Conservation (phyloP, 805 yeast genomes). For the Vanderwaltozyma yarrowii region DNA sequence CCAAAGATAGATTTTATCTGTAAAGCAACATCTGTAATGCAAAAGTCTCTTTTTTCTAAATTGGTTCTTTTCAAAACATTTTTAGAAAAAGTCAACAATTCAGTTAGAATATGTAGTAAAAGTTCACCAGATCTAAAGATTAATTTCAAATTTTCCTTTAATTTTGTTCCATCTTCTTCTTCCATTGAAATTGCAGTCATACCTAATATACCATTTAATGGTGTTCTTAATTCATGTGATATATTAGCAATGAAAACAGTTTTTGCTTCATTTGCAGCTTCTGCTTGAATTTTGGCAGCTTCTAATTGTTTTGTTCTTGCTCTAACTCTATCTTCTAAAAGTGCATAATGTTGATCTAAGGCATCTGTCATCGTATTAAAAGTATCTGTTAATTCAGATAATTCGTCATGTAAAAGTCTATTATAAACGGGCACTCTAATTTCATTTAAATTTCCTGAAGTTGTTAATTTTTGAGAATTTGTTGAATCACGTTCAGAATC, state of each 20-base stretch:
- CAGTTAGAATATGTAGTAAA: conserved; percentile 79
- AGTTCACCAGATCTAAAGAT: conserved; percentile 90
- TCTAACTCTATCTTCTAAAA: conserved; percentile 79
- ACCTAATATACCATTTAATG: conserved; percentile 90
- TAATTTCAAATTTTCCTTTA: conserved; percentile 69
- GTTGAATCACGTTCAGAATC: not conserved
- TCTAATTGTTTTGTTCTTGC: conserved; percentile 83
- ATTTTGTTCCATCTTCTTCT: conserved; percentile 57
- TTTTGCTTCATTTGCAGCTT: conserved; percentile 92
- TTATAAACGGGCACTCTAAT: conserved; percentile 38
- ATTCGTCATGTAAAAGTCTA: conserved; percentile 65
- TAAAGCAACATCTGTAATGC: conserved; percentile 66
- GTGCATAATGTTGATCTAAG: conserved; percentile 70
- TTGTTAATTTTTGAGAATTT: conserved; percentile 10
- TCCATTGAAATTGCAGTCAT: conserved; percentile 92
- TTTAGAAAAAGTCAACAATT: conserved; percentile 75
- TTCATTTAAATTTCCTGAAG: conserved; percentile 28
- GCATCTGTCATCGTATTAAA: conserved; percentile 89
- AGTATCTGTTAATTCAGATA: conserved; percentile 79
- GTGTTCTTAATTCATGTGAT: conserved; percentile 90
- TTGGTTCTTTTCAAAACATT: conserved; percentile 78
- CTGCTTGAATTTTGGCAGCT: conserved; percentile 80
- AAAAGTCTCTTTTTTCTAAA: conserved; percentile 74
- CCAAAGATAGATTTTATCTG: conserved; percentile 81
- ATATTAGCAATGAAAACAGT: conserved; percentile 89